Percentiles rank a stretch among this genome's conserved stretches.
Evolutionary conservation across 768 basidiomycete species (phyloP).

Genomic region (Pleurotus salmoneostramineus): DNA sequence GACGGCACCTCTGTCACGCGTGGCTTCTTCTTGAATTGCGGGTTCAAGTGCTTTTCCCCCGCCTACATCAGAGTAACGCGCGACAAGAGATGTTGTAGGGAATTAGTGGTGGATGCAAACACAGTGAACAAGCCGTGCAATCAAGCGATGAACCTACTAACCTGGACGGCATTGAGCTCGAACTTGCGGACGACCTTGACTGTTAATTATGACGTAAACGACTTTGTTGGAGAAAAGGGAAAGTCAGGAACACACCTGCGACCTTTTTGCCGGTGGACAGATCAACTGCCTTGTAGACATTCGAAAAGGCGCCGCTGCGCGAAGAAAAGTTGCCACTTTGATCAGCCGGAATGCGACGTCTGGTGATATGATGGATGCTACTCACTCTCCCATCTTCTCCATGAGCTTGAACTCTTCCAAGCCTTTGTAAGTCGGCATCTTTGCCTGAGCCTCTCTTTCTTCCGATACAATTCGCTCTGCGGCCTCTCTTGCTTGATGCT

Average conservation of each 20-base stretch:
- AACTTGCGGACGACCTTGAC: slow-evolving; percentile 95
- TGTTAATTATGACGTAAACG: slow-evolving; percentile 29
- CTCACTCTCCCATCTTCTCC: slow-evolving; percentile 93
- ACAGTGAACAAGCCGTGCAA: slow-evolving; percentile 16
- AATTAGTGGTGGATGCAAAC: slow-evolving; percentile 20
- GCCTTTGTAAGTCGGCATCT: slow-evolving; percentile 84
- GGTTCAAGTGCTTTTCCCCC: slow-evolving; percentile 90
- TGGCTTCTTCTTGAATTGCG: slow-evolving; percentile 95
- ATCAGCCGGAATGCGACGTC: slow-evolving; percentile 14
- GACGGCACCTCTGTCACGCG: slow-evolving; percentile 93
- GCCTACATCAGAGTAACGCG: slow-evolving; percentile 51
- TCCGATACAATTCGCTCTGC: slow-evolving; percentile 73
- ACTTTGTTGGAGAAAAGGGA: slow-evolving; percentile 10
- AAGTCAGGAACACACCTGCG: slow-evolving; percentile 55
- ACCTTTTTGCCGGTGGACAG: slow-evolving; percentile 70
- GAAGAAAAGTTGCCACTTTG: slow-evolving; percentile 12
- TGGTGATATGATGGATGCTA: slow-evolving; percentile 18
- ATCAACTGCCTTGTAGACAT: slow-evolving; percentile 92
- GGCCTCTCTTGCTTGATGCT: slow-evolving; percentile 29
- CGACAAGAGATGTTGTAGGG: slow-evolving; percentile 20
- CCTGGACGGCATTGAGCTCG: slow-evolving; percentile 89
- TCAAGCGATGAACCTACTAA: slow-evolving; percentile 39
- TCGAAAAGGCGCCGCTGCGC: slow-evolving; percentile 90
- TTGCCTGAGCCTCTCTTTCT: slow-evolving; percentile 66
- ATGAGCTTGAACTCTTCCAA: slow-evolving; percentile 75